Percentiles rank a stretch among this genome's conserved stretches.
Evolutionary conservation across 441 rosid species (phyloP).

Genomic region (Macaranga tanarius): DNA sequence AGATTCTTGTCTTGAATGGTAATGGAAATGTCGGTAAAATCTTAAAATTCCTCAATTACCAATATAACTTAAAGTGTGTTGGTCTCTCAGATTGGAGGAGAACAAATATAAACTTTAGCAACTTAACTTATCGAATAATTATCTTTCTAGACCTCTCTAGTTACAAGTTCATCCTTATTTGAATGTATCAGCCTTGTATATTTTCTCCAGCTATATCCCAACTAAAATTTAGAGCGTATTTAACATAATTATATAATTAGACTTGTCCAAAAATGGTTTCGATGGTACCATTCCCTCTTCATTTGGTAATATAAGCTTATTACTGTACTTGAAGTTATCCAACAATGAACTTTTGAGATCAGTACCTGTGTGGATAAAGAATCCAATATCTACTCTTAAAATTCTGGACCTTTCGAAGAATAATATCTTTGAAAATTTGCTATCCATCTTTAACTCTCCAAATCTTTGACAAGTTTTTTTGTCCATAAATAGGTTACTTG

Average conservation of each 20-base stretch:
- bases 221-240: neutral
- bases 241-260: neutral
- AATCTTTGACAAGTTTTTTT: slow-evolving; percentile 6
- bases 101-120: slow-evolving; percentile 17
- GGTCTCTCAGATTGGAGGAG: slow-evolving; percentile 30
- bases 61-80: slow-evolving; percentile 6
- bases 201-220: slow-evolving; percentile 27
- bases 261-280: slow-evolving; percentile 17
- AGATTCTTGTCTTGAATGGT: neutral
- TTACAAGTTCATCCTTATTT: slow-evolving; percentile 14
- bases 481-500: slow-evolving; percentile 20
- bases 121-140: slow-evolving; percentile 8
- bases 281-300: slow-evolving; percentile 24
- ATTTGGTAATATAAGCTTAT: slow-evolving; percentile 3
- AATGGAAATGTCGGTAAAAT: neutral
- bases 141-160: slow-evolving; percentile 18
- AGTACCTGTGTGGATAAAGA: slow-evolving; percentile 12
- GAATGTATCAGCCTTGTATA: neutral
- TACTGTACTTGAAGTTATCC: neutral
- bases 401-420: slow-evolving; percentile 26
- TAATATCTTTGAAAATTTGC: slow-evolving; percentile 12
- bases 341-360: too few species aligned
- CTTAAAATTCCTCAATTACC: slow-evolving; percentile 31
- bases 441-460: slow-evolving; percentile 12
- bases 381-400: neutral